Evolutionary conservation across 352 stramenopile genomes (phyloP).

Genomic region (Hyaloperonospora brassicae): DNA sequence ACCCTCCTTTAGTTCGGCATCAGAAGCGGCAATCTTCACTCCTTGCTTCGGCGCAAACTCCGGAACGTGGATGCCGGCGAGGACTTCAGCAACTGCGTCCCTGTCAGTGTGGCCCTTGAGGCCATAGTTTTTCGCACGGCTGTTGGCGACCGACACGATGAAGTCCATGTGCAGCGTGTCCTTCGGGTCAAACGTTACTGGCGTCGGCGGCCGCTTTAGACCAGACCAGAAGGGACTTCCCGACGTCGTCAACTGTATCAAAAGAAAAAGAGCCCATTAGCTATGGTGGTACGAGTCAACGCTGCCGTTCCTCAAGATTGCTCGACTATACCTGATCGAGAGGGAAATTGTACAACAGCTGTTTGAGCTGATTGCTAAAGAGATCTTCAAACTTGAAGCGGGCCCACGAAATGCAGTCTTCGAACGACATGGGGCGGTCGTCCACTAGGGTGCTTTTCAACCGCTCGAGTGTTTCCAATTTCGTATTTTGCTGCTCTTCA

Average conservation of each 20-base stretch:
- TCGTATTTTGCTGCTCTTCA: constrained; percentile 95
- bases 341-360: constrained; percentile 98
- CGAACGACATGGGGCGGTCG: constrained; percentile 87
- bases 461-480: constrained; percentile 92
- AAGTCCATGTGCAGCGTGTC: constrained; percentile 94
- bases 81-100: constrained; percentile 54
- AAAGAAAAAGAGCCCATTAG: neutral
- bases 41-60: constrained; percentile 91
- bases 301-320: neutral
- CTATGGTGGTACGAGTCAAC: constrained; percentile 2
- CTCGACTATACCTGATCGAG: constrained; percentile 74
- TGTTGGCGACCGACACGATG: constrained; percentile 91
- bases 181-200: constrained; percentile 87
- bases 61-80: constrained; percentile 87
- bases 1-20: constrained; percentile 92
- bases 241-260: constrained; percentile 83
- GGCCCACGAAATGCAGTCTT: constrained; percentile 97
- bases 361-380: constrained; percentile 97
- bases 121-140: constrained; percentile 92
- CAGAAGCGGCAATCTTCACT: constrained; percentile 97
- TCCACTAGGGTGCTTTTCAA: constrained; percentile 91
- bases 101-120: constrained; percentile 66
- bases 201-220: constrained; percentile 92
- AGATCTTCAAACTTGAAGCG: constrained; percentile 96
- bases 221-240: constrained; percentile 98